Base-by-base conservation (phyloP, 768 basidiomycete genomes). In the Leucosporidium yakuticum region DNA sequence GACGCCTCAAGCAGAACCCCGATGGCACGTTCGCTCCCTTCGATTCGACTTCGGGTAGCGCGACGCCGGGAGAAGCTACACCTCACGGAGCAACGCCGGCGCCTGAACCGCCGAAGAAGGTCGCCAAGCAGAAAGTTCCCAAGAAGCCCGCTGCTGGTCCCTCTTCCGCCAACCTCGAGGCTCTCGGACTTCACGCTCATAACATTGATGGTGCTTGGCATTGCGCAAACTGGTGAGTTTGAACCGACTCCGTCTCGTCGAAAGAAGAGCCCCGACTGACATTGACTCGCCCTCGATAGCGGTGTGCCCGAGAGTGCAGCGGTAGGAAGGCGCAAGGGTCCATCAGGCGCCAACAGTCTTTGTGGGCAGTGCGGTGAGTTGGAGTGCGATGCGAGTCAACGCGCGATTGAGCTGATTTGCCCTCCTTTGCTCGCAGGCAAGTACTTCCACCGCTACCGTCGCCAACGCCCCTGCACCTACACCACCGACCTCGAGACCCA, bases 341-440 rank as follows among this genome's bases (percentile, higher is more conserved):
- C 91, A 2, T 80, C 91, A 57, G 93, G 93, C 12, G 87, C 90
- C 76, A 91, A 91, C 78, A 88, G 86, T 4, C 88, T 95, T 77
- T 97, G 93, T 79, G 90, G 90, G 39, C 83, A 85, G n/a, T 96
- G 93, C 79, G 91, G 92, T 93, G 79, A 62, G 89, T 82, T 62
- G n/a, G 14, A 44, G 39, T 3, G 39, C 14, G 53, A n/a, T 53
- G 21, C 49, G 17, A 55, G 61, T 63, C 51, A 59, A 23, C 34
- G 65, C 31, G 62, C 60, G 3, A 8, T 36, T 5, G 19, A 55
- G n/a, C 51, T 61, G 25, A 60, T 67, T 65, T 58, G 59, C 27
- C 21, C 15, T 4, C 6, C 4, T 31, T n/a, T 11, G 11, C 15
- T 32, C 20, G 49, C 69, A 93, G 90, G 91, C 69, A 93, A 92